These are phyloP conservation scores for Fusarium heterosporum DNA, from an alignment of 2,329 filamentous ascomycete genomes.

Conservation along the genomic window DNA sequence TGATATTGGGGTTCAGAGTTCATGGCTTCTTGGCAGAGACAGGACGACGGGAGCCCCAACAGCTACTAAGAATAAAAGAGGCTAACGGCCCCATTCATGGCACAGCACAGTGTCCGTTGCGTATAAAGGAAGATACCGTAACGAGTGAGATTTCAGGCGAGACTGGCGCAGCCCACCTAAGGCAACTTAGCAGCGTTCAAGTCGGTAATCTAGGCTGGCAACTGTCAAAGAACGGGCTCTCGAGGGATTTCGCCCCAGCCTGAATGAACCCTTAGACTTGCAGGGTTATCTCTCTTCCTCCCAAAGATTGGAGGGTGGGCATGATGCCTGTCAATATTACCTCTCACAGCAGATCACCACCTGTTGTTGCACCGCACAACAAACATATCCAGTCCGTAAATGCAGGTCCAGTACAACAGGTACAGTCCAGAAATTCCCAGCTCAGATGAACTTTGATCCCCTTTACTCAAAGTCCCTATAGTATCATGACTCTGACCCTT, in stretches of 20 bases:
- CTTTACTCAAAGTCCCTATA: constrained; percentile 5
- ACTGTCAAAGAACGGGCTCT: background rate
- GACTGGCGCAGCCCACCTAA: background rate
- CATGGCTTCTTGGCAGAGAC: constrained; percentile 14
- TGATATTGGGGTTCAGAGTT: constrained; percentile 4
- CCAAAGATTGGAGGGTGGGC: background rate
- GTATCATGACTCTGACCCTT: constrained; percentile 15
- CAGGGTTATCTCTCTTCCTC: background rate
- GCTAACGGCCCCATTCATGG: constrained; percentile 35
- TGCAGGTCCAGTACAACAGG: background rate
- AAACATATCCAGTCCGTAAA: background rate
- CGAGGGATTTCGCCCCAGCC: background rate
- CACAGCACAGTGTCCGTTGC: constrained; percentile 42
- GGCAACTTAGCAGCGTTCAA: background rate
- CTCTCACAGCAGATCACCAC: background rate
- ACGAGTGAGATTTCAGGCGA: constrained; percentile 22
- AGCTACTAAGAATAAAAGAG: constrained; percentile 13
- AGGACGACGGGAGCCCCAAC: constrained; percentile 13
- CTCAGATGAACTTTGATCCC: background rate
- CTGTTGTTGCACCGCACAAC: background rate
- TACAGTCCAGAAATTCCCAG: background rate
- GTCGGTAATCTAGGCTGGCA: background rate
- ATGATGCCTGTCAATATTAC: background rate
- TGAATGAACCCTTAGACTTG: constrained; percentile 1
- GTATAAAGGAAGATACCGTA: constrained; percentile 8